These are phyloP conservation scores for Mycena sp. DNA, from an alignment of 1,284 basidiomycete genomes.

Conservation along the genomic window DNA sequence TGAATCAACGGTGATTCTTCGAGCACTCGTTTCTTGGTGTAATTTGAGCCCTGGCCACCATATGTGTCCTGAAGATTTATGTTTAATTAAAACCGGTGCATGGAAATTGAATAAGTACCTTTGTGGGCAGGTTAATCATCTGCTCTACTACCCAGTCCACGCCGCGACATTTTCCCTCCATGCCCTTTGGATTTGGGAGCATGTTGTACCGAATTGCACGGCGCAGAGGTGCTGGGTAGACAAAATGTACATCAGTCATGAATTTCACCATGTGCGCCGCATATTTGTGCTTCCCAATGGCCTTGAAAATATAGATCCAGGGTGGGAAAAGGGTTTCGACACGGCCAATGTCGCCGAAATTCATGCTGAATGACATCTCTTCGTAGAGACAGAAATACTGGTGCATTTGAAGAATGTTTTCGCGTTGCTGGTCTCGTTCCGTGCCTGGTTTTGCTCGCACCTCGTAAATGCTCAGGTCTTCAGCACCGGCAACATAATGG, in stretches of 20 bases:
- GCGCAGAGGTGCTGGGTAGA: constrained; percentile 41
- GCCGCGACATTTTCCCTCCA: constrained; percentile 30
- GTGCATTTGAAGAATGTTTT: constrained; percentile 40
- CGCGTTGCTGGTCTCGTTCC: constrained; percentile 38
- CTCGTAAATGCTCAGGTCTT: constrained; percentile 29
- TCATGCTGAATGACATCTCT: neutral
- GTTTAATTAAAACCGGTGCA: too few relatives aligned
- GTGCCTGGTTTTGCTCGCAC: neutral
- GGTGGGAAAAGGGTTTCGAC: constrained; percentile 39
- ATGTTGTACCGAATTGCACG: constrained; percentile 40
- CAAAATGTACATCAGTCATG: constrained; percentile 38
- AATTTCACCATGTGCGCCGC: constrained; percentile 36
- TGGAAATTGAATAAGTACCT: neutral
- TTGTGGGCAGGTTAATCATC: constrained; percentile 24
- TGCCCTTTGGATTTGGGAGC: constrained; percentile 39
- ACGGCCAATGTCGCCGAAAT: constrained; percentile 45
- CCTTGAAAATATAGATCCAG: constrained; percentile 44
- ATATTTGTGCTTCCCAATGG: constrained; percentile 48
- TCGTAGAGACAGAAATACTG: constrained; percentile 38
- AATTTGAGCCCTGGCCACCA: constrained; percentile 15
- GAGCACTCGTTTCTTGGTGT: constrained; percentile 14
- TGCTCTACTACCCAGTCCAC: constrained; percentile 38
- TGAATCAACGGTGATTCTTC: constrained; percentile 20
- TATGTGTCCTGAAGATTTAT: constrained; percentile 6
- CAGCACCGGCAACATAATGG: constrained; percentile 31